Evolutionary conservation across 2,329 filamentous ascomycete genomes (phyloP).

Genomic region (Ophiostoma ulmi): DNA sequence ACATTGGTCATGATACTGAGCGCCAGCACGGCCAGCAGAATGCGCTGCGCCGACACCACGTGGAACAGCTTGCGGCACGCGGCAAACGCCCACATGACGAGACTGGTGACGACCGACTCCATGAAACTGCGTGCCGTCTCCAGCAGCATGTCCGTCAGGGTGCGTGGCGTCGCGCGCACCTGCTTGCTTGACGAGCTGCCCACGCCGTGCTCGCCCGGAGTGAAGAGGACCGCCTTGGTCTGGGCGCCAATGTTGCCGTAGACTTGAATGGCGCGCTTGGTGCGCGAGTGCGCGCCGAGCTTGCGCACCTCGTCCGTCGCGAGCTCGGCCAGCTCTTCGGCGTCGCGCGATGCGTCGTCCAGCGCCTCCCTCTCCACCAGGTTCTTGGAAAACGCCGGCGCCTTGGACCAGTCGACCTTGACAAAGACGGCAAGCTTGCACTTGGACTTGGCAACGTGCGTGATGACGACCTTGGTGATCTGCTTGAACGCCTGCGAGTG

Average conservation of each 20-base stretch:
- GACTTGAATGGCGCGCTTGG: conserved; percentile 71
- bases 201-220: conserved; percentile 44
- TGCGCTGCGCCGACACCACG: conserved; percentile 64
- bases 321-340: conserved; percentile 68
- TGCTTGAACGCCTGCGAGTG: conserved; percentile 73
- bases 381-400: conserved; percentile 53
- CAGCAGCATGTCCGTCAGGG: conserved; percentile 63
- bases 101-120: conserved; percentile 67
- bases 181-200: conserved; percentile 47
- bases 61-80: conserved; percentile 60
- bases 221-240: conserved; percentile 58
- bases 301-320: conserved; percentile 72
- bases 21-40: conserved; percentile 65
- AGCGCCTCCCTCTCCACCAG: conserved; percentile 67
- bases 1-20: conserved; percentile 68
- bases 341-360: conserved; percentile 67
- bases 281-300: conserved; percentile 67
- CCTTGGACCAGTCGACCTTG: conserved; percentile 77
- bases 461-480: conserved; percentile 87
- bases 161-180: conserved; percentile 39
- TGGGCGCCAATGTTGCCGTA: conserved; percentile 71
- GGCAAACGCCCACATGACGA: conserved; percentile 73
- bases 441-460: conserved; percentile 83
- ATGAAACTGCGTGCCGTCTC: conserved; percentile 68
- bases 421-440: conserved; percentile 87